phyloP scores from a whole-genome alignment of 1,284 basidiomycete genomes.

The Mycena sp. region DNA sequence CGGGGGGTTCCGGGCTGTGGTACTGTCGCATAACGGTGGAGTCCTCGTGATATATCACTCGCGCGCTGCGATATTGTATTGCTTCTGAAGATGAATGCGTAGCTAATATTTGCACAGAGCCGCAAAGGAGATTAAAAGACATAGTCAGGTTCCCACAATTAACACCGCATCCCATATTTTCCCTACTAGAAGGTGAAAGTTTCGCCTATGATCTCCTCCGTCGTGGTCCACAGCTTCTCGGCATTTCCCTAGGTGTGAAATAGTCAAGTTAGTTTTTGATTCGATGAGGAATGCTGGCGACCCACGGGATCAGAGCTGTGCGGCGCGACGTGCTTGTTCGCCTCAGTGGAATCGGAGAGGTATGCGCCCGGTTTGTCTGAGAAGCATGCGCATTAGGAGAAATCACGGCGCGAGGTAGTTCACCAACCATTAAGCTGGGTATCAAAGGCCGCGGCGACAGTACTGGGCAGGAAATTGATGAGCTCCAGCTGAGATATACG shows the following conservation, averaged over 20 bases:
- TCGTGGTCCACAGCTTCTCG: not conserved
- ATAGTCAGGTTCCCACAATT: too few relatives aligned
- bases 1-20: too few relatives aligned
- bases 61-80: too few relatives aligned
- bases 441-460: constrained; percentile 10
- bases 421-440: not conserved
- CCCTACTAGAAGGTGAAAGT: not conserved
- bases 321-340: not conserved
- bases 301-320: not conserved
- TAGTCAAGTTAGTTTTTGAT: too few relatives aligned
- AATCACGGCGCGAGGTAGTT: not conserved
- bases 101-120: too few relatives aligned
- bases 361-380: constrained; percentile 5
- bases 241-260: not conserved
- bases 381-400: not conserved
- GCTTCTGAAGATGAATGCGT: too few relatives aligned
- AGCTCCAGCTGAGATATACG: not conserved
- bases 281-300: too few relatives aligned
- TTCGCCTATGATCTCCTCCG: not conserved
- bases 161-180: too few relatives aligned
- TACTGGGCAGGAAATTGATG: not conserved
- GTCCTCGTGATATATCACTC: too few relatives aligned
- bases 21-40: too few relatives aligned
- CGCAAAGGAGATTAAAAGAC: too few relatives aligned
- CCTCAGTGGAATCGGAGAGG: not conserved